Evolutionary conservation across 345 rosid species (phyloP).

Genomic region (Arabidopsis arenosa): DNA sequence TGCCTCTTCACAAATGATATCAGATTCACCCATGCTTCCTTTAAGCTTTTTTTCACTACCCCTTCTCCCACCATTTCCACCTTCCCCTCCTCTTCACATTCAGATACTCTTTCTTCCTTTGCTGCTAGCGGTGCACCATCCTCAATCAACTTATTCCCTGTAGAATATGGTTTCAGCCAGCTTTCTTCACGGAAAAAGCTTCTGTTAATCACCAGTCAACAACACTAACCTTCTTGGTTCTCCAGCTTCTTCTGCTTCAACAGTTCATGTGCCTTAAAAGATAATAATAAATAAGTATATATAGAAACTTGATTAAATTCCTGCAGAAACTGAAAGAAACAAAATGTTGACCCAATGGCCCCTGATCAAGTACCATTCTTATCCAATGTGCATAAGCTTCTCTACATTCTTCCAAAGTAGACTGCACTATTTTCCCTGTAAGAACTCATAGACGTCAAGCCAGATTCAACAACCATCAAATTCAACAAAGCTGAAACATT

Average conservation of each 20-base stretch:
- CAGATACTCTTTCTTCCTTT: slow-evolving; percentile 47
- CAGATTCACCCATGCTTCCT: slow-evolving; percentile 49
- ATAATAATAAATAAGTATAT: neutral
- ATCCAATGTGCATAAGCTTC: slow-evolving; percentile 85
- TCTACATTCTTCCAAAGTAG: slow-evolving; percentile 84
- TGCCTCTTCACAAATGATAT: slow-evolving; percentile 56
- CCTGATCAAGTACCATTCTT: slow-evolving; percentile 56
- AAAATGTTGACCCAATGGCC: slow-evolving; percentile 4
- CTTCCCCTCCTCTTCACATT: slow-evolving; percentile 37
- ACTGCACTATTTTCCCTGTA: slow-evolving; percentile 88
- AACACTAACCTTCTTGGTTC: slow-evolving; percentile 47
- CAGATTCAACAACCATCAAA: slow-evolving; percentile 5
- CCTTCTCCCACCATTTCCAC: slow-evolving; percentile 44
- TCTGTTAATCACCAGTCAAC: slow-evolving; percentile 18
- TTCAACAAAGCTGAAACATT: slow-evolving; percentile 1
- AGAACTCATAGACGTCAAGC: slow-evolving; percentile 31
- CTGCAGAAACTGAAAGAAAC: slow-evolving; percentile 14
- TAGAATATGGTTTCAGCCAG: slow-evolving; percentile 29
- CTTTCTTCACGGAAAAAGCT: neutral
- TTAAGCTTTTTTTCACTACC: slow-evolving; percentile 33
- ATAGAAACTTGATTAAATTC: slow-evolving; percentile 8
- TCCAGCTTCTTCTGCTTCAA: slow-evolving; percentile 75
- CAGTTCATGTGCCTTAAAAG: slow-evolving; percentile 72
- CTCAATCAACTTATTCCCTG: slow-evolving; percentile 48
- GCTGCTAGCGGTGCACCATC: slow-evolving; percentile 42